phyloP scores from a whole-genome alignment of 495 filamentous ascomycete genomes.

The Neurospora sp. region DNA sequence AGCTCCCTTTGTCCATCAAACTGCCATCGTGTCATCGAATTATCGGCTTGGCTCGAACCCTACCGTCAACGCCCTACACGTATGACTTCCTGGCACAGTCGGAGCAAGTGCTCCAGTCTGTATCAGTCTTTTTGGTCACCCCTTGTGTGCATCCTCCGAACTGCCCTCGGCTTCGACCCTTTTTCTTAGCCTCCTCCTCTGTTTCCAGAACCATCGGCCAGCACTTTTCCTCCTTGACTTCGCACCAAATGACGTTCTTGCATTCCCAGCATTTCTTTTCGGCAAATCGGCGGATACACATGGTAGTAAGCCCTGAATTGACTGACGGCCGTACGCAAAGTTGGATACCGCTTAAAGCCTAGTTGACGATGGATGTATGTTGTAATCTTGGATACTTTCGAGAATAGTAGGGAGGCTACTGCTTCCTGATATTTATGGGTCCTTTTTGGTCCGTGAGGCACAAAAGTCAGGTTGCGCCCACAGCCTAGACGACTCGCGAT shows the following conservation, averaged over 20 bases:
- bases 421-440: not conserved
- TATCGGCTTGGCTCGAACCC: not conserved
- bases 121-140: not conserved
- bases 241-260: not conserved
- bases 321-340: not conserved
- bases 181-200: not conserved
- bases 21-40: not conserved
- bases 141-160: not conserved
- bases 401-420: not conserved
- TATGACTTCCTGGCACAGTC: not conserved
- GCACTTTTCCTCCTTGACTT: not conserved
- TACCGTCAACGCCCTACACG: not conserved
- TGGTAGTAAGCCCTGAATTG: not conserved
- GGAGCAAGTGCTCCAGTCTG: not conserved
- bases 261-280: not conserved
- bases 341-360: not conserved
- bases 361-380: not conserved
- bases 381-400: not conserved
- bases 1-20: not conserved
- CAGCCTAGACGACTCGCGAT: not conserved
- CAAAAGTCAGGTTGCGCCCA: not conserved
- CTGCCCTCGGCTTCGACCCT: not conserved
- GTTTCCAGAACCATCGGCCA: not conserved
- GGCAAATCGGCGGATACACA: not conserved
- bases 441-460: not conserved